Base-by-base conservation (phyloP, 305 asterid species). In the Fraxinus albicans region DNA sequence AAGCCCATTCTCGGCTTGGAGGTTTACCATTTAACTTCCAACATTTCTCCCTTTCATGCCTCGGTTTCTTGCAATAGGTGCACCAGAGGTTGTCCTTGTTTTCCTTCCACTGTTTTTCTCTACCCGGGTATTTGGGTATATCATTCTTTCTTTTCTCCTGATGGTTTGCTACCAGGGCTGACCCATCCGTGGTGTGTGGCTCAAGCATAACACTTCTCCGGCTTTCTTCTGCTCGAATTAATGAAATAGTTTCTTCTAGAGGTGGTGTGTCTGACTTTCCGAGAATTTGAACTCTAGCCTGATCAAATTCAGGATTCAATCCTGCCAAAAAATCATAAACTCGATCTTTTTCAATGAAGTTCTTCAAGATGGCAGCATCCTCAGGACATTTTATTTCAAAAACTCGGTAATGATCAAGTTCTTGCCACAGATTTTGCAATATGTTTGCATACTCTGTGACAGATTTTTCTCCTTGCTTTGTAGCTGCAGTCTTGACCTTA, bases 11-110 rank as follows among this genome's bases (percentile, higher is more conserved):
- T 29, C 10, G 29, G 6, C 10, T 80, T 12, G 70, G 70, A 25
- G 83, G 50, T 15, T 67, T 80, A 4, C 83, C 78, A 19, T 80
- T 29, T 1, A 80, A 21, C 19, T 35, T 74, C 67, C 77, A 55
- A 40, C 67, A 38, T 21, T 12, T 13, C 17, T 63, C 77, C 34
- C 33, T 58, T 3, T 29, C n/a, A 23, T 76, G 42, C 3, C 38
- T 12, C 5, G 65, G 8, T 6, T 75, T 58, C 15, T 55, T 76
- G 35, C 76, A 19, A 27, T 10, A 58, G 15, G 44, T 55, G 9
- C 80, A 76, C 80, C 75, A 81, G 10, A 25, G 9, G 17, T 38
- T 23, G 23, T 55, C 63, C n/a, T 25, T 29, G 38, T 42, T 42
- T 42, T 42, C 53, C 40, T 6, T 35, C 40, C 40, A 6, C 40